Base-by-base conservation (phyloP, 371 early-diverging fungal genomes). In the Basidiobolus meristosporus region DNA sequence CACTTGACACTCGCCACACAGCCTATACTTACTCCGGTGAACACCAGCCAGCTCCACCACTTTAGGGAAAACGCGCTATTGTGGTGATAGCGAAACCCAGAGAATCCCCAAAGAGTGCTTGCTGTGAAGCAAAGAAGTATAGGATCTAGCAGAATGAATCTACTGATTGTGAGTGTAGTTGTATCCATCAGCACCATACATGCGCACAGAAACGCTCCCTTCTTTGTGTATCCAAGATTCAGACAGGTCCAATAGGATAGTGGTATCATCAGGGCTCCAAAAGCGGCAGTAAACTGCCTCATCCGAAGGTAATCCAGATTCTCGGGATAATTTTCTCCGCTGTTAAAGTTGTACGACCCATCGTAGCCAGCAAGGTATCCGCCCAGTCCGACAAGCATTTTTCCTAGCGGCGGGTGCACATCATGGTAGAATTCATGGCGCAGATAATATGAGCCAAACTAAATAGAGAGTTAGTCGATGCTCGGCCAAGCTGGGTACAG, bases 401-500 rank as follows among this genome's bases (percentile, higher is more conserved):
- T 99, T 36, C 99, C 99, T 31, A 98, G 71, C 1, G 99, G 99
- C 33, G 99, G 99, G 63, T 99, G 99, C 1, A 98, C 99, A 60
- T 99, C 99, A 57, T 95, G 96, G 57, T 98, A 85, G 54, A 98
- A 99, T 32, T 81, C 80, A 38, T 76, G 71, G 43, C 89, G 83
- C 41, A 97, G 58, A 58, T 97, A 97, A 56, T 90, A 69, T 15
- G 87, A 82, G 14, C 87, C 98, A 60, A 97, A 97, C 74, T 88
- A n/a, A n/a, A n/a, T n/a, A n/a, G n/a, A n/a, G n/a, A n/a, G n/a
- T n/a, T n/a, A n/a, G n/a, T n/a, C n/a, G n/a, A n/a, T n/a, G n/a
- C n/a, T n/a, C n/a, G n/a, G n/a, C n/a, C n/a, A n/a, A n/a, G n/a
- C n/a, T n/a, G n/a, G n/a, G n/a, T n/a, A n/a, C n/a, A n/a, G n/a